phyloP scores from a whole-genome alignment of 306 rosid genomes.

The Cyamopsis tetragonoloba region DNA sequence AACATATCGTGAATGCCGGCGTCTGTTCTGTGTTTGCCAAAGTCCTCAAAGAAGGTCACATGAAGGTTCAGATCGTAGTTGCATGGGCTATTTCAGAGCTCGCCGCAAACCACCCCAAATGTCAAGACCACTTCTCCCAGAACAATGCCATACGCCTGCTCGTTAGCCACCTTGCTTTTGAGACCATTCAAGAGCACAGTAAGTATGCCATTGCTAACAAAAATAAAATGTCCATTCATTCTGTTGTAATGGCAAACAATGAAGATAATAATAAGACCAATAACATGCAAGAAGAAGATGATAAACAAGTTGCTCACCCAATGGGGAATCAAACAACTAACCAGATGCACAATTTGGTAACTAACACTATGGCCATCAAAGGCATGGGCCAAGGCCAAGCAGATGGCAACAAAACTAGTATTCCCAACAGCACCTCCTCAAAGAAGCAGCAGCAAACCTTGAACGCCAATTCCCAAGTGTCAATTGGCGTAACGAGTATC shows the following conservation, averaged over 20 bases:
- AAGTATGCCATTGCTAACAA: slow-evolving; percentile 46
- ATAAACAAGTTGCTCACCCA: slow-evolving; percentile 26
- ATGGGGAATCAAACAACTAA: background rate
- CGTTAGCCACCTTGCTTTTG: slow-evolving; percentile 74
- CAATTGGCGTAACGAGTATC: slow-evolving; percentile 41
- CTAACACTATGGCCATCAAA: slow-evolving; percentile 25
- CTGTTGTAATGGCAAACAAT: slow-evolving; percentile 47
- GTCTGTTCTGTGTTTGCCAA: slow-evolving; percentile 61
- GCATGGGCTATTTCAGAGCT: slow-evolving; percentile 74
- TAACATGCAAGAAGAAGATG: background rate
- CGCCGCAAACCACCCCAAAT: slow-evolving; percentile 59
- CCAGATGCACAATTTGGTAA: slow-evolving; percentile 17
- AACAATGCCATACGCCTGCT: slow-evolving; percentile 64
- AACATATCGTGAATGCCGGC: slow-evolving; percentile 59
- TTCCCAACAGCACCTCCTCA: background rate
- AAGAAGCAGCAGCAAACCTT: slow-evolving; percentile 3
- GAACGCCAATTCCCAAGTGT: slow-evolving; percentile 5
- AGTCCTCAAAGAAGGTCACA: slow-evolving; percentile 69
- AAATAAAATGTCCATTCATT: slow-evolving; percentile 51
- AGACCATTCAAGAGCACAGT: slow-evolving; percentile 77
- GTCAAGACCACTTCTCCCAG: slow-evolving; percentile 72
- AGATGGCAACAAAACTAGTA: background rate
- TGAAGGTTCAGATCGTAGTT: slow-evolving; percentile 61
- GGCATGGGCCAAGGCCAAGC: background rate
- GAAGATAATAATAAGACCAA: background rate